phyloP scores from a whole-genome alignment of 1,284 basidiomycete genomes.

The Leccinum huronense region DNA sequence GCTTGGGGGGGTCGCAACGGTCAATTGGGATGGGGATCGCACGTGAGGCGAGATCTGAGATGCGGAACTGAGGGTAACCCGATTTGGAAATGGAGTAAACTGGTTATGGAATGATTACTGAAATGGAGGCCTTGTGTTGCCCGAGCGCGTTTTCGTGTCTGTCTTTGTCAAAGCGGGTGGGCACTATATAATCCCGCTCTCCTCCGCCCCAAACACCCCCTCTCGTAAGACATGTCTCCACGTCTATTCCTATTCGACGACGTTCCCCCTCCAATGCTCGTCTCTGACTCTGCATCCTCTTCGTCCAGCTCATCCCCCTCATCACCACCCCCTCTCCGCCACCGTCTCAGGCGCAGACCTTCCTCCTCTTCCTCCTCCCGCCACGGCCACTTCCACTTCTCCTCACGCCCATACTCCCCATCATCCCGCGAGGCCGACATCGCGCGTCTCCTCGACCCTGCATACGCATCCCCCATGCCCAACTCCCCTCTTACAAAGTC shows the following conservation, averaged over 20 bases:
- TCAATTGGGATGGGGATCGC: slow-evolving; percentile 19
- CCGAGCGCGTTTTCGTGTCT: slow-evolving; percentile 26
- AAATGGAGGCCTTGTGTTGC: slow-evolving; percentile 29
- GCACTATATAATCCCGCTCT: slow-evolving; percentile 34
- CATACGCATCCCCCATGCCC: slow-evolving; percentile 47
- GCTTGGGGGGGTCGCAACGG: slow-evolving; percentile 8
- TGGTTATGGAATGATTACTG: slow-evolving; percentile 34
- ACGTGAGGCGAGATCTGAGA: slow-evolving; percentile 35
- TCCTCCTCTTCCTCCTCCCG: slow-evolving; percentile 28
- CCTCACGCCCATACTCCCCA: slow-evolving; percentile 31
- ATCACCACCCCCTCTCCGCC: slow-evolving; percentile 21
- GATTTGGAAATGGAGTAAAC: slow-evolving; percentile 21
- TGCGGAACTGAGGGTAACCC: slow-evolving; percentile 14
- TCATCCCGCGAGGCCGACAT: slow-evolving; percentile 45
- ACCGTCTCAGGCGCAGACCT: slow-evolving; percentile 25
- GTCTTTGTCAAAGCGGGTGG: slow-evolving; percentile 26
- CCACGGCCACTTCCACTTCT: slow-evolving; percentile 13
- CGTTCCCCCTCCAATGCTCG: slow-evolving; percentile 13
- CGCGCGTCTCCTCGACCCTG: slow-evolving; percentile 61
- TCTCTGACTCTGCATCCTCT: slow-evolving; percentile 25
- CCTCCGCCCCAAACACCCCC: slow-evolving; percentile 16
- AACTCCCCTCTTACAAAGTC: slow-evolving; percentile 28
- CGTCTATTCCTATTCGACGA: not conserved
- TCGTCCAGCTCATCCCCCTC: slow-evolving; percentile 21
- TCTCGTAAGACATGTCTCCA: not conserved